Evolutionary conservation across 768 basidiomycete species (phyloP).

Genomic region (Cyathus striatus): DNA sequence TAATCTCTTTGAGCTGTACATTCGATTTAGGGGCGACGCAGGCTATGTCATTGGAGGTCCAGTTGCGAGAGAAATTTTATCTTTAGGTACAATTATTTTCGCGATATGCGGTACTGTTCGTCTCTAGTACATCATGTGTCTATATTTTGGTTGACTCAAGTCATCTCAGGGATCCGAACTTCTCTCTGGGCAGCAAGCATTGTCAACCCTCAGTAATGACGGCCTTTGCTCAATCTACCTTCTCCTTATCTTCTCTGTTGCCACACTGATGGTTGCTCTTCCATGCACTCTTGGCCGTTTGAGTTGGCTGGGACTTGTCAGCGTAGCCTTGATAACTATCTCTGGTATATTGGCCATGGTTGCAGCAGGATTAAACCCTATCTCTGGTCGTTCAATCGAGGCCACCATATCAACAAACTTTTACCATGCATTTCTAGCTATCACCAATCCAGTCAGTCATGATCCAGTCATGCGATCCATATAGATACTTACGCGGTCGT

Average conservation of each 20-base stretch:
- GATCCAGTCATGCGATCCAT: neutral
- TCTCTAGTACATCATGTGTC: slow-evolving; percentile 10
- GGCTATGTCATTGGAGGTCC: slow-evolving; percentile 45
- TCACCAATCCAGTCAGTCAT: slow-evolving; percentile 43
- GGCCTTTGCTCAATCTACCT: slow-evolving; percentile 41
- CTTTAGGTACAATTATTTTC: slow-evolving; percentile 43
- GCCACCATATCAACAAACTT: slow-evolving; percentile 35
- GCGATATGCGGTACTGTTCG: slow-evolving; percentile 42
- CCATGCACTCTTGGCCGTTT: slow-evolving; percentile 43
- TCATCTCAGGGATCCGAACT: slow-evolving; percentile 37
- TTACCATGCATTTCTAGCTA: slow-evolving; percentile 44
- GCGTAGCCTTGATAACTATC: slow-evolving; percentile 34
- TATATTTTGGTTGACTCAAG: neutral
- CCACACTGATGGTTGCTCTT: slow-evolving; percentile 35
- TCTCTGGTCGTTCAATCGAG: slow-evolving; percentile 30
- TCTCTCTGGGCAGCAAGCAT: slow-evolving; percentile 47
- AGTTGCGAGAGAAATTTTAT: slow-evolving; percentile 38
- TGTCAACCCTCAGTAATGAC: slow-evolving; percentile 41
- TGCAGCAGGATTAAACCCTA: slow-evolving; percentile 41
- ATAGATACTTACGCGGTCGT: neutral
- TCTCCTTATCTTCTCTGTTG: slow-evolving; percentile 39
- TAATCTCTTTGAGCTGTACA: neutral
- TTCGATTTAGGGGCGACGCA: slow-evolving; percentile 37
- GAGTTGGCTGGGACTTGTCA: slow-evolving; percentile 41
- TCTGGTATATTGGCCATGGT: slow-evolving; percentile 46